Evolutionary conservation across 805 yeast species (phyloP), one percentile per base, ranked within the genome.

Genomic region (Saturnispora besseyi): DNA sequence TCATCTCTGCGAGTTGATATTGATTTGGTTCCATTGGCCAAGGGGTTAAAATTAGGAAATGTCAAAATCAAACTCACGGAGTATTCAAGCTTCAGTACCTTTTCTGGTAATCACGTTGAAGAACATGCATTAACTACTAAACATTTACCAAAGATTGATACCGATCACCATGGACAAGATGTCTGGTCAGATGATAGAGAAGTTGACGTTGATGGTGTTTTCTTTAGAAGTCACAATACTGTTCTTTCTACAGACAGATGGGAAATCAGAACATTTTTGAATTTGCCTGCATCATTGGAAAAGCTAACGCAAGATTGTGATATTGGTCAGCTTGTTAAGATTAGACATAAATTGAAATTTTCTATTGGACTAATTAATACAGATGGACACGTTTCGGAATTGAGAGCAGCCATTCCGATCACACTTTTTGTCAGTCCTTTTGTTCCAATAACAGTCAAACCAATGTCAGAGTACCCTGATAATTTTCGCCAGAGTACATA

Each of bases 301-400:
- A 76, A 78, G 57, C 77, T 90, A 57, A 84, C 96, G 2, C 99
- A 90, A 66, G 98, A 93, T 66, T 86, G 91, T 61, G 84, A 81
- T 52, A 72, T 93, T 36, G 68, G 75, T 31, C 74, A 75, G 28
- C 78, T 81, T 60, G 74, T 88, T 51, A 87, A 87, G 63, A 89
- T 93, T 12, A 78, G 95, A 50, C 99, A 93, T 68, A 90, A 89
- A 67, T 67, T 93, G 50, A 84, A 87, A 59, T 87, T 90, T 62
- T 81, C 78, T 9, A 79, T 93, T 51, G 84, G 87, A 1, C 72
- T 93, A 55, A 66, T 79, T 38, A 91, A 93, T 62, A 84, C 95
- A 0, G 97, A 89, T 64, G 96, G 96, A 3, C 98, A 91, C 62
- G 81, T 84, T 3, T 87, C 96, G 0, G 97, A 90, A 64, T 71